Evolutionary conservation across 2,329 filamentous ascomycete genomes (phyloP).

Genomic region (Fusarium zealandicum): DNA sequence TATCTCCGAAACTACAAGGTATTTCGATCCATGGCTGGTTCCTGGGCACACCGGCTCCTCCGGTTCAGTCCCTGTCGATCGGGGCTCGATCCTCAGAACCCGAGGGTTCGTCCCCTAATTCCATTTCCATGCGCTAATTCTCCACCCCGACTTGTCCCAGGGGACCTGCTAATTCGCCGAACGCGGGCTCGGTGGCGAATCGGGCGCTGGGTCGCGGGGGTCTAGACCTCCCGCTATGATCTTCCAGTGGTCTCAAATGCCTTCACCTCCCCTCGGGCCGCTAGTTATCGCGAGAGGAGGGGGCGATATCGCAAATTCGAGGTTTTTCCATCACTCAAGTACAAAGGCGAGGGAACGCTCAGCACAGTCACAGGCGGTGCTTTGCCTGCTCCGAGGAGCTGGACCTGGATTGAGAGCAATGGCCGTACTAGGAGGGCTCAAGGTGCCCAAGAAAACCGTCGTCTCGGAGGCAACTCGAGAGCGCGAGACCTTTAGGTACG

Average conservation of each 20-base stretch:
- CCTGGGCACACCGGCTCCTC: no score
- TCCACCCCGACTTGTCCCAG: background rate
- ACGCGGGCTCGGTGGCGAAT: background rate
- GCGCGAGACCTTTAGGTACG: constrained; percentile 44
- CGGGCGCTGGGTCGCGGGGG: background rate
- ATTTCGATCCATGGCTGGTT: no score
- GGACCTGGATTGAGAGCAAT: constrained; percentile 2
- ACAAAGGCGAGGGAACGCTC: no score
- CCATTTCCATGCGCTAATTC: no score
- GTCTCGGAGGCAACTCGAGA: constrained; percentile 42
- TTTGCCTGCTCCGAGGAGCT: background rate
- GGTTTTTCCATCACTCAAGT: no score
- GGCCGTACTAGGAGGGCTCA: background rate
- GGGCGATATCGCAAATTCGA: no score
- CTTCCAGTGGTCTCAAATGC: background rate
- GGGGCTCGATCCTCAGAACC: no score
- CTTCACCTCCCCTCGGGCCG: background rate
- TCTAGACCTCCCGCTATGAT: background rate
- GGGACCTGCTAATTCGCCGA: background rate
- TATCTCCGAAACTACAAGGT: no score
- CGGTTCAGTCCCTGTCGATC: no score
- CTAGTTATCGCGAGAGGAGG: no score
- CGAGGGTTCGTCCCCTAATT: no score
- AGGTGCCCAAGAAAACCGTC: constrained; percentile 15
- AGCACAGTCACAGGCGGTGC: no score